Percentiles rank a stretch among this genome's conserved stretches.
Conservation (phyloP, 352 stramenopile genomes). For the Blastocystis sp. region DNA sequence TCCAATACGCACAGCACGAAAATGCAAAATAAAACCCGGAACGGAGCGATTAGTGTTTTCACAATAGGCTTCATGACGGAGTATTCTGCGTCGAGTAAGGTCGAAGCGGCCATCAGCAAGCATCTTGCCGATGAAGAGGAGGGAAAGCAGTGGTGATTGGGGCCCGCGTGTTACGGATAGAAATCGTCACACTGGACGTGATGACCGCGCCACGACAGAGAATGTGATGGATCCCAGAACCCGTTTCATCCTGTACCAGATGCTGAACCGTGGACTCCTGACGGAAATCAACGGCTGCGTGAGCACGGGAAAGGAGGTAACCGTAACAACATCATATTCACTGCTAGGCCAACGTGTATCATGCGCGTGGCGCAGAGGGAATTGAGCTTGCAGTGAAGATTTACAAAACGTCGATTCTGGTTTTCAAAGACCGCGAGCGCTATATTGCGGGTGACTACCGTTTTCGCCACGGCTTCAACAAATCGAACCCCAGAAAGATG, state of each 20-base stretch:
- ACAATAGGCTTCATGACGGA: conserved; percentile 1
- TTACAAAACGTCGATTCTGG: conserved; percentile 91
- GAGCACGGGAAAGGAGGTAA: conserved; percentile 92
- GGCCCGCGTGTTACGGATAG: neutral
- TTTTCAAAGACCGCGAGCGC: conserved; percentile 99
- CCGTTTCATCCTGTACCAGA: conserved; percentile 95
- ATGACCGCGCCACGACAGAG: conserved; percentile 95
- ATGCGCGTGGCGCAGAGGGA: conserved; percentile 78
- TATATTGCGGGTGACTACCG: conserved; percentile 96
- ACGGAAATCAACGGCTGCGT: conserved; percentile 95
- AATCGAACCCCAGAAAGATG: conserved; percentile 96
- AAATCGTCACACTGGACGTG: conserved; percentile 85
- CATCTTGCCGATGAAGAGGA: conserved; percentile 48
- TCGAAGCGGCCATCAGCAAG: conserved; percentile 50
- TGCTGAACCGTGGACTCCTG: conserved; percentile 91
- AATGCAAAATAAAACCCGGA: neutral
- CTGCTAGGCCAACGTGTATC: conserved; percentile 92
- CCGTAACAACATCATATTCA: neutral
- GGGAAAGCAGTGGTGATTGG: conserved; percentile 10
- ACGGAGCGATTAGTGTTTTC: neutral
- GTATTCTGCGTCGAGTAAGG: conserved; percentile 32
- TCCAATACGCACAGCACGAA: neutral
- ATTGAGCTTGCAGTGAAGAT: conserved; percentile 85
- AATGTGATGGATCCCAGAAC: conserved; percentile 94
- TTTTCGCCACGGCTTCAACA: conserved; percentile 71